Percentiles rank a stretch among this genome's conserved stretches.
phyloP scores from a whole-genome alignment of 495 filamentous ascomycete species.

The Aspergillus nidulans region DNA sequence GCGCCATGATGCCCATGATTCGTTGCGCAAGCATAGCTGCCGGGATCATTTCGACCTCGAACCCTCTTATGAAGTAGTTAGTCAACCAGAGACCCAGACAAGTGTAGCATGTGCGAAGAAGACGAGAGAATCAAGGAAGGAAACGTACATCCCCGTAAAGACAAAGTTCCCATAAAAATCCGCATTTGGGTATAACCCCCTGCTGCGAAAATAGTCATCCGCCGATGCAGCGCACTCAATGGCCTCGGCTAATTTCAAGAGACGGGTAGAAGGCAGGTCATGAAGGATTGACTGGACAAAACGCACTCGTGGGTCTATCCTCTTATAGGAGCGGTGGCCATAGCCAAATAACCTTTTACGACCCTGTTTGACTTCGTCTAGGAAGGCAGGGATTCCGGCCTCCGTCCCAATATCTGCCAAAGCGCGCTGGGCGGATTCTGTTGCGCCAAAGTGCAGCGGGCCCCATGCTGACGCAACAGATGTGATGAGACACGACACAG shows the following conservation, averaged over 20 bases:
- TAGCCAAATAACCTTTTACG: slow-evolving; percentile 55
- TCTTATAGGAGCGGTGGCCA: slow-evolving; percentile 55
- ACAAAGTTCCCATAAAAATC: slow-evolving; percentile 56
- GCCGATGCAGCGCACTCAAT: slow-evolving; percentile 45
- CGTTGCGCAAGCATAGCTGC: slow-evolving; percentile 32
- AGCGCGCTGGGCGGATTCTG: slow-evolving; percentile 51
- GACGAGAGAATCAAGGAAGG: neutral
- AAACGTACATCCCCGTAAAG: slow-evolving; percentile 47
- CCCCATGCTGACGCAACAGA: slow-evolving; percentile 49
- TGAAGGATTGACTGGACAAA: slow-evolving; percentile 45
- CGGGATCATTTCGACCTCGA: slow-evolving; percentile 34
- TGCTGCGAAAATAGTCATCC: slow-evolving; percentile 49
- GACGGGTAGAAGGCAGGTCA: slow-evolving; percentile 33
- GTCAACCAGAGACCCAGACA: neutral
- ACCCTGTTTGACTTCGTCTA: slow-evolving; percentile 48
- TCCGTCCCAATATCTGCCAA: slow-evolving; percentile 40
- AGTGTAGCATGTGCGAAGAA: neutral
- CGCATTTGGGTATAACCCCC: slow-evolving; percentile 51
- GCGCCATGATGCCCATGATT: slow-evolving; percentile 38
- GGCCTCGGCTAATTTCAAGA: slow-evolving; percentile 46
- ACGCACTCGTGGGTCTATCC: slow-evolving; percentile 46
- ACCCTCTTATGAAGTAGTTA: slow-evolving; percentile 19
- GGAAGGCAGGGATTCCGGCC: slow-evolving; percentile 42
- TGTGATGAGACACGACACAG: slow-evolving; percentile 40
- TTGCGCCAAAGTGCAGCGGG: slow-evolving; percentile 55